phyloP scores from a whole-genome alignment of 2,329 filamentous ascomycete species.

The Cladophialophora carrionii region DNA sequence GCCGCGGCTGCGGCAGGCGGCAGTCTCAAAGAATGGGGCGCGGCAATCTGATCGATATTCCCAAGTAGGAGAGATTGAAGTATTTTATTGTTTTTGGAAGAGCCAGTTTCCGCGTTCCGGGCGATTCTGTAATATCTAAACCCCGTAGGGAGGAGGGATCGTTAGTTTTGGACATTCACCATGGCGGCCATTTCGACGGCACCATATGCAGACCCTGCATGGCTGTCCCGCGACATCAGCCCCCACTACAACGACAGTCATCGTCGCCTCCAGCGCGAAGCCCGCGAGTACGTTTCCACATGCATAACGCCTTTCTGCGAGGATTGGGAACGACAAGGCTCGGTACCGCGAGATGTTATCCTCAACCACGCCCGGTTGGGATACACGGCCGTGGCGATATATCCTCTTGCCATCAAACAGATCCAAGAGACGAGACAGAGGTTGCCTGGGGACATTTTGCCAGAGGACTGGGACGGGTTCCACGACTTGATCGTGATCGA shows the following conservation, averaged over 20 bases:
- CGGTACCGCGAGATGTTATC: slow-evolving; percentile 48
- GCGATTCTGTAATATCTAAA: no score
- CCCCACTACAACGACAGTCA: slow-evolving; percentile 68
- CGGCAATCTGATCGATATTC: neutral
- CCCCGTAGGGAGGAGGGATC: neutral
- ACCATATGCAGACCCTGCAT: slow-evolving; percentile 46
- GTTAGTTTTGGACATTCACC: neutral
- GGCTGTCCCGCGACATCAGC: slow-evolving; percentile 52
- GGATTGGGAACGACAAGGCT: slow-evolving; percentile 65
- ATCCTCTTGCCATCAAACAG: slow-evolving; percentile 26
- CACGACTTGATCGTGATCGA: slow-evolving; percentile 46
- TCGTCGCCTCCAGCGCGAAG: slow-evolving; percentile 58
- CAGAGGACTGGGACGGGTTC: slow-evolving; percentile 45
- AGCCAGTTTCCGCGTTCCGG: neutral
- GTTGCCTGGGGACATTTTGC: slow-evolving; percentile 41
- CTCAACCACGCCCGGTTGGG: slow-evolving; percentile 26
- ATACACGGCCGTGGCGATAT: slow-evolving; percentile 32
- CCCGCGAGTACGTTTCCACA: slow-evolving; percentile 63
- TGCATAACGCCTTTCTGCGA: slow-evolving; percentile 62
- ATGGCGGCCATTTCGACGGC: slow-evolving; percentile 10
- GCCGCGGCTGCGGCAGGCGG: neutral
- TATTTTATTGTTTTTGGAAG: neutral
- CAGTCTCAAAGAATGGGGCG: neutral
- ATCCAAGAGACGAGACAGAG: slow-evolving; percentile 31
- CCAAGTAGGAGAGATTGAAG: neutral